These are phyloP conservation scores for Recurvomyces mirabilis DNA, from an alignment of 495 filamentous ascomycete genomes.

Conservation along the genomic window DNA sequence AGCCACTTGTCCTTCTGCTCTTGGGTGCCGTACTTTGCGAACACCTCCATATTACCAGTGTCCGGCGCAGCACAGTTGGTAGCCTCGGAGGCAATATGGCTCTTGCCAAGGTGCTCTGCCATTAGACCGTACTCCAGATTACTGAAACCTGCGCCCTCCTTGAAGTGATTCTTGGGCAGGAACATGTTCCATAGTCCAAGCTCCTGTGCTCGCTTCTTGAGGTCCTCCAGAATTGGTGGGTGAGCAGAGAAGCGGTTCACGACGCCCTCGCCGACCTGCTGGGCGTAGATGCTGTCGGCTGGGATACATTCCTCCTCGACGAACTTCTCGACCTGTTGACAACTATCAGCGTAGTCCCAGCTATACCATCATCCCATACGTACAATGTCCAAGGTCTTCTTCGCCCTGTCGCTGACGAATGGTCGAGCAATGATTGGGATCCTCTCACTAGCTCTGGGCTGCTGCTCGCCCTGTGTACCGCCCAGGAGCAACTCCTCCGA, in stretches of 20 bases:
- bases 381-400: slow-evolving; percentile 59
- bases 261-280: slow-evolving; percentile 59
- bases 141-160: slow-evolving; percentile 61
- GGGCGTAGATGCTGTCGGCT: slow-evolving; percentile 64
- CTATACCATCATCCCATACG: too few species aligned
- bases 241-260: slow-evolving; percentile 64
- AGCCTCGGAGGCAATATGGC: slow-evolving; percentile 31
- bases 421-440: slow-evolving; percentile 33
- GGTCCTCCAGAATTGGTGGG: slow-evolving; percentile 70
- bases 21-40: slow-evolving; percentile 37
- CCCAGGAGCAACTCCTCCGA: slow-evolving; percentile 22
- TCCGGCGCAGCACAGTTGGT: slow-evolving; percentile 36
- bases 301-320: slow-evolving; percentile 89
- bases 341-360: too few species aligned
- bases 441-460: slow-evolving; percentile 25
- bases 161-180: slow-evolving; percentile 86
- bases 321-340: slow-evolving; percentile 75
- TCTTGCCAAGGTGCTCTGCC: slow-evolving; percentile 36
- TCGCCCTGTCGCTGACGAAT: slow-evolving; percentile 67
- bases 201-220: slow-evolving; percentile 73
- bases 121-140: slow-evolving; percentile 37
- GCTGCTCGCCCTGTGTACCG: slow-evolving; percentile 22
- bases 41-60: slow-evolving; percentile 37
- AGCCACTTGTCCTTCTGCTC: slow-evolving; percentile 34
- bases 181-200: slow-evolving; percentile 99